Evolutionary conservation across 73 alveolate species (phyloP), one percentile per base, ranked within the genome.

Genomic region (Paramecium bursaria): DNA sequence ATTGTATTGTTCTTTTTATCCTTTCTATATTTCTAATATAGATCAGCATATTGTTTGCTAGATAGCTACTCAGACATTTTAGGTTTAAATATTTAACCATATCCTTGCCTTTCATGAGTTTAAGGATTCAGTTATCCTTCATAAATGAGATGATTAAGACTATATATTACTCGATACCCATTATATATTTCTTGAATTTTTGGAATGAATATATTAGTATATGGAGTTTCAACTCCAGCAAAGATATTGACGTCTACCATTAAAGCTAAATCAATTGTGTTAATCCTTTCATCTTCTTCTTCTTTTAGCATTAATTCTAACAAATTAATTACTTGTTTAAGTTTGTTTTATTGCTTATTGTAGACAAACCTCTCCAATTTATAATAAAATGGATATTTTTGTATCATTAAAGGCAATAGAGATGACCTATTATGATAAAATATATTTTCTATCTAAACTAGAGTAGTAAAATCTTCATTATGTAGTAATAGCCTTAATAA

Each of bases 281-380:
- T 25, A 39, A 67, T 67, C 21, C 82, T 67, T 1, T 27, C 21
- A 0, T 67, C 54, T 67, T 67, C 82, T 21, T 67, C 50, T 42
- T 67, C 82, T 17, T 67, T 33, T 39, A 67, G 39, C 2, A 67
- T 22, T 14, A 67, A 42, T 4, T n/a, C 22, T 19, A 67, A 42
- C 19, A 67, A 42, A 39, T 53, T 35, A 9, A 39, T 31, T 1
- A 67, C 44, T 42, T 25, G 33, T 31, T 42, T 35, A 25, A 67
- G 22, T 35, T 42, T 42, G 22, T 67, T 57, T 6, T 19, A 67
- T 4, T 39, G n/a, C n/a, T n/a, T n/a, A n/a, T n/a, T n/a, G n/a
- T n/a, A 1, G 53, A 67, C 19, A 19, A 67, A 42, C 23, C 21
- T 42, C 27, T 67, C 82, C 19, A 35, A 44, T 39, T 35, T 39